Evolutionary conservation across 2,329 filamentous ascomycete species (phyloP), one percentile per base, ranked within the genome.

Genomic region (Fusarium pseudoanthophilum): DNA sequence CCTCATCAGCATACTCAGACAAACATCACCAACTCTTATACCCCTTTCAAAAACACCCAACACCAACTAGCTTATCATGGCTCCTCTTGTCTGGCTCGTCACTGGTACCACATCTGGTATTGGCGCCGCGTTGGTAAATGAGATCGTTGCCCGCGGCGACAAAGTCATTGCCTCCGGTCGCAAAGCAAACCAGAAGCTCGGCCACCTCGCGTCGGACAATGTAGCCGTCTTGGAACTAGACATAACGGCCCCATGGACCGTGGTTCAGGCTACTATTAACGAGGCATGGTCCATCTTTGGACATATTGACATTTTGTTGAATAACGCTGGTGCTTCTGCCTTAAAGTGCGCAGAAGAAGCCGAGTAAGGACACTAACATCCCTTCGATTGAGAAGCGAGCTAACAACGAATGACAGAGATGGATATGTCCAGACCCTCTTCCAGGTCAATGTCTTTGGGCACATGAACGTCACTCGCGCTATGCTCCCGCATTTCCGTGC

Each of bases 41-140:
- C 9, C 14, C 14, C 13, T 5, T 26, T 26, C 49, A 28, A 11
- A 37, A 51, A 1, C 49, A 28, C n/a, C 26, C 26, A 28, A 28
- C 26, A 52, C 11, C 21, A 26, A 52, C 6, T 21, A 21, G 6
- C 16, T 7, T 7, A 53, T 28, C 32, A 53, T 53, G 49, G 49
- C 49, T 28, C 32, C 49, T 21, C 49, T 53, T 9, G 49, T 53
- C 32, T 53, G 49, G 49, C 49, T 53, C 32, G 49, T 53, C 18
- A 53, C 49, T 9, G 49, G 49, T 1, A 53, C 49, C 24, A 53
- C 49, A 28, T 53, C 49, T 36, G 49, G 49, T 20, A 53, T 53
- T 9, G 49, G 49, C 18, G 49, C 49, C 11, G 18, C 49, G 5
- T 21, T 53, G 49, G 32, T 37, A 9, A 21, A 21, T 8, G 32